Evolutionary conservation across 2,329 filamentous ascomycete species (phyloP), one percentile per base, ranked within the genome.

Genomic region (Verticillium isaacii): DNA sequence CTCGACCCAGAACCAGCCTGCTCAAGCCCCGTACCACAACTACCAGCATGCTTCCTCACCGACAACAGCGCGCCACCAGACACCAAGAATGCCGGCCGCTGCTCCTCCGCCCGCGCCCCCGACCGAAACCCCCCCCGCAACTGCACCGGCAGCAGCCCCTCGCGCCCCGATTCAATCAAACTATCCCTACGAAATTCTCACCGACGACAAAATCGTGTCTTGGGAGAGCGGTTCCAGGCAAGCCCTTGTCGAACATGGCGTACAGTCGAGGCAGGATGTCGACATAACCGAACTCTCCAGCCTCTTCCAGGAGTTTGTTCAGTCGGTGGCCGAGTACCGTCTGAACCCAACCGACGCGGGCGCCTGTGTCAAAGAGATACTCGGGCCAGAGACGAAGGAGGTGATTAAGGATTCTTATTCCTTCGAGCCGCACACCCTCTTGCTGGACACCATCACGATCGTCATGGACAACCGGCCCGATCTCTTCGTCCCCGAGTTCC

Each of bases 291-390:
- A 87, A 62, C 78, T 96, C 41, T 87, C 89, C 34, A 84, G 84
- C 15, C 79, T 97, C 25, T 92, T 93, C 67, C 92, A 97, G 76
- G 95, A 99, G 73, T 84, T 97, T 41, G 85, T 95, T 39, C 87
- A 89, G 64, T 87, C 91, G 37, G 88, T 89, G 19, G 77, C 96
- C 14, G 88, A 92, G 69, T 84, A 82, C 52, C 85, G 88, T 57
- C 75, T 97, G 56, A 80, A 84, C 45, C 81, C 91, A 2, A 72
- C 75, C 6, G 89, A 93, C 68, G 88, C 91, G 57, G 94, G 93
- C 32, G 78, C 76, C 23, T 84, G 88, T 61, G 83, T 97, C 62
- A 90, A 88, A 69, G 87, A 93, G 63, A 90, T 97, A 32, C 77
- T 96, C 36, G 84, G 83, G 19, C 78, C 84, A 61, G 80, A 85